Evolutionary conservation across 371 early-diverging fungal genomes (phyloP), one percentile per base, ranked within the genome.

Genomic region (Blakeslea trispora): DNA sequence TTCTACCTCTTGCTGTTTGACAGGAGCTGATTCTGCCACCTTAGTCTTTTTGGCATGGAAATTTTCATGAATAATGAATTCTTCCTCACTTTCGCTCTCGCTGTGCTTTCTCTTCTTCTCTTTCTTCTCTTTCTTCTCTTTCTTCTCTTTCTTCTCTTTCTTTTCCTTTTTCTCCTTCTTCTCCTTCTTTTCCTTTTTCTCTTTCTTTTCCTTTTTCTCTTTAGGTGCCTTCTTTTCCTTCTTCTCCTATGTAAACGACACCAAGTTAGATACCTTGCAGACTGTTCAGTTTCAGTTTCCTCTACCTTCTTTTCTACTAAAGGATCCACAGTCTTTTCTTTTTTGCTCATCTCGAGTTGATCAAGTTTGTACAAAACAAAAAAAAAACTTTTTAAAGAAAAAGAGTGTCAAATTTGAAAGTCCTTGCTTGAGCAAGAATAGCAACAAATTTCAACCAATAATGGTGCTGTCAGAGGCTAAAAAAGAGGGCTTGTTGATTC

Each of bases 51-150:
- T 55, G 21, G 41, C 48, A 19, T 47, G 48, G 17, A 42, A n/a
- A 18, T 56, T 56, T 50, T 56, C 37, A n/a, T 56, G 49, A n/a
- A 53, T 53, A 23, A 59, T 47, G 23, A 41, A 44, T 17, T 64
- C 64, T 34, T 58, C 50, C 21, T 58, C 64, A 14, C 42, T 45
- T 19, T 63, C 58, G 13, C 57, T 54, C 23, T 66, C 59, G 24
- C 42, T 44, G 18, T 57, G 56, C 49, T 66, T 66, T 55, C 53
- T 49, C 28, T 55, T 51, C 14, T 52, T 57, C 8, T 64, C 52
- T 24, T 68, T 55, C 18, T 62, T 55, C 10, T 56, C 39, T 8
- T 56, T 53, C 28, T 61, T 53, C 1, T 47, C 21, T 18, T 62
- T 45, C 11, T 57, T 44, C 2, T 46, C 28, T 15, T 68, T 31